phyloP scores from a whole-genome alignment of 2,329 filamentous ascomycete genomes.

The Arthrobotrys sinensis region DNA sequence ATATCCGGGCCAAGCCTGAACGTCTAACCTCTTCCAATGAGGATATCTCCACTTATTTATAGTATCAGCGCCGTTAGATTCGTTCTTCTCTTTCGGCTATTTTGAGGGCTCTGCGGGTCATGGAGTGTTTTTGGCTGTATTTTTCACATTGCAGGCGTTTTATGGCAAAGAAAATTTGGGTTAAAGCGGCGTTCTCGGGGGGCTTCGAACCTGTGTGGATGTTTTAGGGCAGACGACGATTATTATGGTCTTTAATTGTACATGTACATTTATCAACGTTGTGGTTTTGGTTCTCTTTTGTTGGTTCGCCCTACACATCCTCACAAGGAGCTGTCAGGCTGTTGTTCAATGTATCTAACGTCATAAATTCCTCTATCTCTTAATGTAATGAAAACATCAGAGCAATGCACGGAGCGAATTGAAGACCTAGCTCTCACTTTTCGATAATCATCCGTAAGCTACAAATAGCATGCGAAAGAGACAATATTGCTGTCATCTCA shows the following conservation, averaged over 20 bases:
- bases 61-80: conserved; percentile 22
- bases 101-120: conserved; percentile 38
- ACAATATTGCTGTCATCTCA: conserved; percentile 18
- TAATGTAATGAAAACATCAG: conserved; percentile 24
- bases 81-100: conserved; percentile 16
- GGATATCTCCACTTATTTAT: conserved; percentile 56
- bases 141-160: conserved; percentile 51
- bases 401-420: conserved; percentile 37
- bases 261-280: conserved; percentile 36
- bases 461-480: neutral
- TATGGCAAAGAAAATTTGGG: conserved; percentile 46
- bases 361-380: conserved; percentile 15
- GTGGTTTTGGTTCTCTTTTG: conserved; percentile 23
- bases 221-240: conserved; percentile 9
- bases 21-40: conserved; percentile 3
- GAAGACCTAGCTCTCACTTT: neutral
- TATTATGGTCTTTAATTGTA: conserved; percentile 30
- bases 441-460: neutral
- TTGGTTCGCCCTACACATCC: neutral
- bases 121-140: conserved; percentile 29
- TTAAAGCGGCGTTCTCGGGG: conserved; percentile 38
- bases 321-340: neutral
- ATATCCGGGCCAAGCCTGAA: neutral
- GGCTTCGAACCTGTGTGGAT: conserved; percentile 5
- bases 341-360: conserved; percentile 14